These are phyloP conservation scores for Dryas drummondii DNA, from an alignment of 306 rosid species.

Conservation along the genomic window DNA sequence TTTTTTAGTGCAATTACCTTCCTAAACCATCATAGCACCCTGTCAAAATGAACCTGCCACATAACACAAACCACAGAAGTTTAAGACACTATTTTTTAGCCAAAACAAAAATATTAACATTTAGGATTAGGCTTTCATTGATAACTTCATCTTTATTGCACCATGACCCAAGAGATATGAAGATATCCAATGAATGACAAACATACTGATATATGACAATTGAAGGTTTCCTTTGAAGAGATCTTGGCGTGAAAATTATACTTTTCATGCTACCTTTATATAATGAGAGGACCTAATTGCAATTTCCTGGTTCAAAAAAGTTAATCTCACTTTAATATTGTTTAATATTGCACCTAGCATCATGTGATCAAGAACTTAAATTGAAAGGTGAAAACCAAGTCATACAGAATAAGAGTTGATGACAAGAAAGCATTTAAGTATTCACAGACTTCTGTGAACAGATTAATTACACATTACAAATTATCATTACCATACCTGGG, in stretches of 20 bases:
- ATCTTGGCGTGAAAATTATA: neutral
- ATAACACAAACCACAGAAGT: constrained; percentile 14
- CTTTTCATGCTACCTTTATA: neutral
- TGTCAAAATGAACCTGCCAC: constrained; percentile 86
- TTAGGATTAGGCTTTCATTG: neutral
- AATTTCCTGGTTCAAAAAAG: neutral
- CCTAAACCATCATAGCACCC: constrained; percentile 90
- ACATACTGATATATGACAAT: neutral
- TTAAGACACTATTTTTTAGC: constrained; percentile 5
- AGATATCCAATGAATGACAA: neutral
- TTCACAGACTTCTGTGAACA: neutral
- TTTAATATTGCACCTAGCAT: neutral
- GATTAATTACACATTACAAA: neutral
- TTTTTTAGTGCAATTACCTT: constrained; percentile 50
- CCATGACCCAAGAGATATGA: neutral
- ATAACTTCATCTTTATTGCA: neutral
- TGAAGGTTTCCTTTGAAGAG: neutral
- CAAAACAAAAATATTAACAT: constrained; percentile 9
- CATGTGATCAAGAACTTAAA: neutral
- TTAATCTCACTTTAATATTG: neutral
- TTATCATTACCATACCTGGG: constrained; percentile 54
- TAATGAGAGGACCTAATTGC: neutral
- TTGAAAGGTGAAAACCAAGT: neutral
- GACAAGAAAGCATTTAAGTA: neutral
- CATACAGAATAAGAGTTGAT: neutral